Evolutionary conservation across 257 asterid genomes (phyloP).

Genomic region (Solanum bulbocastanum): DNA sequence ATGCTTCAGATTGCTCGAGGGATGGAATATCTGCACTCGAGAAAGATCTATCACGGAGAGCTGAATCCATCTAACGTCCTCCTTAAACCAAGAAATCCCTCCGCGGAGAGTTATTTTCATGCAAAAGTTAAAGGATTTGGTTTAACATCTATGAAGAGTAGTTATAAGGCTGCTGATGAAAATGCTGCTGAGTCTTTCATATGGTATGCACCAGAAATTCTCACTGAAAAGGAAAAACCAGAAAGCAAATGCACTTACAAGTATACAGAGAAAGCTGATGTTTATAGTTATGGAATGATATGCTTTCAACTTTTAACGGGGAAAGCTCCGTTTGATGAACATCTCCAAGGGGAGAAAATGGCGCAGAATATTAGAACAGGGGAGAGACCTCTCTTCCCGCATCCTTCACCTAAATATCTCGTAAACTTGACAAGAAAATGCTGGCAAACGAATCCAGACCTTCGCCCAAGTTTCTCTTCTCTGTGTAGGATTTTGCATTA

Average conservation of each 20-base stretch:
- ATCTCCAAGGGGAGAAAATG: conserved; percentile 70
- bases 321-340: conserved; percentile 72
- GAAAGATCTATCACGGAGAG: conserved; percentile 57
- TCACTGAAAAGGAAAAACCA: conserved; percentile 45
- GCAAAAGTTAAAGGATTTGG: conserved; percentile 61
- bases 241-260: conserved; percentile 15
- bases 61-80: conserved; percentile 65
- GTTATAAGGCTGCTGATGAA: conserved; percentile 13
- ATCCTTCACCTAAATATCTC: conserved; percentile 67
- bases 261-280: conserved; percentile 69
- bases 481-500: conserved; percentile 61
- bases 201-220: conserved; percentile 82
- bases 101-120: conserved; percentile 42
- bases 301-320: conserved; percentile 76
- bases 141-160: conserved; percentile 26
- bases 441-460: conserved; percentile 63
- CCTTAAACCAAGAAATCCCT: conserved; percentile 39
- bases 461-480: conserved; percentile 69
- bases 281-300: conserved; percentile 80
- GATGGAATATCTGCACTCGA: conserved; percentile 79
- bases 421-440: conserved; percentile 61
- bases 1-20: conserved; percentile 90
- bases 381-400: conserved; percentile 77
- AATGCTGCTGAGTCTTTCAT: conserved; percentile 34
- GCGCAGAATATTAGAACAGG: conserved; percentile 67